Base-by-base conservation (phyloP, 345 rosid genomes). In the Pistacia vera region DNA sequence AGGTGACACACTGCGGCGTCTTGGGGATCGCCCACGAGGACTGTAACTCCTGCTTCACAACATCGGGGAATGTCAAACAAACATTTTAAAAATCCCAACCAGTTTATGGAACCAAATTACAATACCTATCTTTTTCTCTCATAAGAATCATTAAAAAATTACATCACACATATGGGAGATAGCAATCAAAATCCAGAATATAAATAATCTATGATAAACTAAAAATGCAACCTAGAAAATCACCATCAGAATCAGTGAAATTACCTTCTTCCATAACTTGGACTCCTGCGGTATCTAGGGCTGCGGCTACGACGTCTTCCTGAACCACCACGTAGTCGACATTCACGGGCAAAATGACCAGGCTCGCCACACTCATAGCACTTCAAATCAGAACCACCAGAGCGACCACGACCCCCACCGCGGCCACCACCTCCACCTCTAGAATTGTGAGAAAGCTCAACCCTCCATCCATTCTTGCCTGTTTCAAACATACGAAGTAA, bases 401-500 rank as follows among this genome's bases (percentile, higher is more conserved):
- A 86, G 25, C 94, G 91, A 28, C 97, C 93, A 6, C 90, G 87
- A 3, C 93, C 92, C 7, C 94, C 90, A 14, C 90, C 87, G 7
- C 86, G 82, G 14, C 90, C 63, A 0, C 91, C 97, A 51, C 92
- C 88, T 12, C 90, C 84, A 38, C 90, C 91, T 78, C 93, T 85
- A 3, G 94, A 89, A 79, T 93, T 93, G 82, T 91, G 98, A 73
- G 94, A 93, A 76, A 84, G 89, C 82, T 93, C 98, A 57, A 93
- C 98, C 65, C 98, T 88, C 98, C 98, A 93, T 52, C 93, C 90
- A 86, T 91, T 91, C 82, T 93, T 91, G 76, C 98, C 96, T 93
- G 82, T 11, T 49, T 1, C 58, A 80, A 12, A 68, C 46, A 68
- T 25, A 66, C 44, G 14, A 72, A 55, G 25, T 13, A 25, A 70